Percentiles rank a stretch among this genome's conserved stretches.
phyloP scores from a whole-genome alignment of 306 rosid species.

The Vigna unguiculata region DNA sequence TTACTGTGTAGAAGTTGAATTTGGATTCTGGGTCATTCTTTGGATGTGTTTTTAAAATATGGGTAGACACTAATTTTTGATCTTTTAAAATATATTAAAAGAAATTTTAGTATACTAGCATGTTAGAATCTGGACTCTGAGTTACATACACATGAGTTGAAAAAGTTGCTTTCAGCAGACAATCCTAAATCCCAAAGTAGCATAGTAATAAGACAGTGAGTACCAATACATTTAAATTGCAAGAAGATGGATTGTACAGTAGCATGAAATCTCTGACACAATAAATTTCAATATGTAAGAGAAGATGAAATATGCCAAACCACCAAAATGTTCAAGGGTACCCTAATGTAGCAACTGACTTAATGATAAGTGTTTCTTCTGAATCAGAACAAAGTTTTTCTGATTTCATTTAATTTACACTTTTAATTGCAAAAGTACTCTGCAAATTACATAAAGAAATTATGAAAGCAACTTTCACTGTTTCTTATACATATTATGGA shows the following conservation, averaged over 20 bases:
- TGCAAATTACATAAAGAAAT: neutral
- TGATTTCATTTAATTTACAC: neutral
- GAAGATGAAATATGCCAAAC: slow-evolving; percentile 11
- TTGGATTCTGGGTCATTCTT: too few relatives aligned
- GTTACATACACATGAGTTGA: neutral
- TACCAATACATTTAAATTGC: neutral
- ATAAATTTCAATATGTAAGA: neutral
- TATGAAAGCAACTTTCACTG: neutral
- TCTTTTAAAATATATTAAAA: too few relatives aligned
- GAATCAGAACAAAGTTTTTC: neutral
- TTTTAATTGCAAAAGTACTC: neutral
- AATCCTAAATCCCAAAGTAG: slow-evolving; percentile 10
- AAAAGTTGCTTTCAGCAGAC: slow-evolving; percentile 10
- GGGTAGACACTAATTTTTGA: too few relatives aligned
- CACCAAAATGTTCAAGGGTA: slow-evolving; percentile 9
- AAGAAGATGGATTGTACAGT: slow-evolving; percentile 4
- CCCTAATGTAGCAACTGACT: neutral
- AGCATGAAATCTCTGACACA: slow-evolving; percentile 29
- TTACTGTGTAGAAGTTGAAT: neutral
- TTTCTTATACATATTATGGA: neutral
- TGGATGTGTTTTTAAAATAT: too few relatives aligned
- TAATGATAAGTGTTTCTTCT: neutral
- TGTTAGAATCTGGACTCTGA: too few relatives aligned
- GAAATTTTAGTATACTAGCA: too few relatives aligned
- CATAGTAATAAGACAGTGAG: slow-evolving; percentile 1